A percentile compares a stretch with the other conserved stretches of the same genome.
These are phyloP conservation scores for Sporothrix brunneoviolacea DNA, from an alignment of 2,329 filamentous ascomycete genomes.

Conservation along the genomic window DNA sequence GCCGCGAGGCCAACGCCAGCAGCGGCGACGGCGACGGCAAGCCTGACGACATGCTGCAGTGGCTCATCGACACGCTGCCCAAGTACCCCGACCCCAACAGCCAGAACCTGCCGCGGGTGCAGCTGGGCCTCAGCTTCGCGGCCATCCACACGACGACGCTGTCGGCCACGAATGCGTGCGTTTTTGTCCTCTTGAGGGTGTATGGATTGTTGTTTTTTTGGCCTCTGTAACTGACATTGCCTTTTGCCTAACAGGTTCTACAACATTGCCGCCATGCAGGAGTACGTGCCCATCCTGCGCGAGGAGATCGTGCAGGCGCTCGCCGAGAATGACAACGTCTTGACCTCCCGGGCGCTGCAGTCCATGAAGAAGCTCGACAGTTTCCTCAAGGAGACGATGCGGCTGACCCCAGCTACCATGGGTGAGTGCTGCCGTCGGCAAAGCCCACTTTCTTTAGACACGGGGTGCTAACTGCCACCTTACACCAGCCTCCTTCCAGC, in stretches of 20 bases:
- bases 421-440: too few relatives aligned
- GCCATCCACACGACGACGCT: slow-evolving; percentile 47
- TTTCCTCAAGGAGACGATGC: slow-evolving; percentile 27
- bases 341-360: slow-evolving; percentile 24
- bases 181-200: background rate
- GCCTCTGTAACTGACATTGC: too few relatives aligned
- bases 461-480: too few relatives aligned
- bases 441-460: too few relatives aligned
- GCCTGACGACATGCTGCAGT: slow-evolving; percentile 43
- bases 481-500: slow-evolving; percentile 41
- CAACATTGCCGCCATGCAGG: slow-evolving; percentile 43
- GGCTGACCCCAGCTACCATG: slow-evolving; percentile 20
- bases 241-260: slow-evolving; percentile 39
- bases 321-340: slow-evolving; percentile 25
- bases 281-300: slow-evolving; percentile 43
- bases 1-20: slow-evolving; percentile 22
- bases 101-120: slow-evolving; percentile 33
- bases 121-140: slow-evolving; percentile 40
- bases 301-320: slow-evolving; percentile 41
- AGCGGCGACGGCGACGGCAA: slow-evolving; percentile 22
- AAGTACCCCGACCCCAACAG: slow-evolving; percentile 28
- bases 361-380: slow-evolving; percentile 30
- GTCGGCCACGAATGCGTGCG: slow-evolving; percentile 36
- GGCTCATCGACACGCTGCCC: slow-evolving; percentile 34
- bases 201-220: too few relatives aligned